A percentile compares a stretch with the other conserved stretches of the same genome.
These are phyloP conservation scores for Fraxinus cuspidata DNA, from an alignment of 257 asterid species.

Conservation along the genomic window DNA sequence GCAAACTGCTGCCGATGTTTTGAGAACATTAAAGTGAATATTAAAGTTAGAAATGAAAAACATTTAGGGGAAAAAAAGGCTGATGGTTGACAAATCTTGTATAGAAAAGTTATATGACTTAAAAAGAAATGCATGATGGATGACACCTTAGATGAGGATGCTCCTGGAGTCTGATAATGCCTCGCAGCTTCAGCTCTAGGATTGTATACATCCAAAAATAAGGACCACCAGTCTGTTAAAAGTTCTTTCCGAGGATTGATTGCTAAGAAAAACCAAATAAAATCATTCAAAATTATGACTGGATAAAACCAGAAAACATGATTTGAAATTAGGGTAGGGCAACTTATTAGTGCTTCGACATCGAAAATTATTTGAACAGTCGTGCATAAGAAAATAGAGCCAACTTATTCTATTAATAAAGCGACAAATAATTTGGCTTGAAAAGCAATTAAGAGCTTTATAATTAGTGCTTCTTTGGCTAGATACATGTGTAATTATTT, in stretches of 20 bases:
- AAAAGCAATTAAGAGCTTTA: too few relatives aligned
- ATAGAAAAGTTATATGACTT: neutral
- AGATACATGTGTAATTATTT: neutral
- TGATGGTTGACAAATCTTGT: neutral
- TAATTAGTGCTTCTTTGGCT: neutral
- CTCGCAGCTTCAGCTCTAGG: neutral
- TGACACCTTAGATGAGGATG: slow-evolving; percentile 11
- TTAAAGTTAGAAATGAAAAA: neutral
- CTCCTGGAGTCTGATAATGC: neutral
- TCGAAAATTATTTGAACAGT: too few relatives aligned
- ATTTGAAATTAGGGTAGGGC: too few relatives aligned
- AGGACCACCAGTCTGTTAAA: slow-evolving; percentile 52
- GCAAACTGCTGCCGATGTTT: slow-evolving; percentile 17
- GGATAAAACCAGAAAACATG: neutral
- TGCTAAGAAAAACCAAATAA: slow-evolving; percentile 23
- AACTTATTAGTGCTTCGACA: too few relatives aligned
- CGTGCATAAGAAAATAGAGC: too few relatives aligned
- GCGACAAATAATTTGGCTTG: too few relatives aligned
- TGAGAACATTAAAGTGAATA: neutral
- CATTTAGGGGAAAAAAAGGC: neutral
- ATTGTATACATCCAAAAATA: slow-evolving; percentile 37
- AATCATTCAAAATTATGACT: neutral
- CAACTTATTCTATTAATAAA: too few relatives aligned
- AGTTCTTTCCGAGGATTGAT: slow-evolving; percentile 38
- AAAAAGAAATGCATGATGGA: neutral